These are phyloP conservation scores for Urochloa ruziziensis DNA, from an alignment of 176 grass and related monocot genomes.

Conservation along the genomic window DNA sequence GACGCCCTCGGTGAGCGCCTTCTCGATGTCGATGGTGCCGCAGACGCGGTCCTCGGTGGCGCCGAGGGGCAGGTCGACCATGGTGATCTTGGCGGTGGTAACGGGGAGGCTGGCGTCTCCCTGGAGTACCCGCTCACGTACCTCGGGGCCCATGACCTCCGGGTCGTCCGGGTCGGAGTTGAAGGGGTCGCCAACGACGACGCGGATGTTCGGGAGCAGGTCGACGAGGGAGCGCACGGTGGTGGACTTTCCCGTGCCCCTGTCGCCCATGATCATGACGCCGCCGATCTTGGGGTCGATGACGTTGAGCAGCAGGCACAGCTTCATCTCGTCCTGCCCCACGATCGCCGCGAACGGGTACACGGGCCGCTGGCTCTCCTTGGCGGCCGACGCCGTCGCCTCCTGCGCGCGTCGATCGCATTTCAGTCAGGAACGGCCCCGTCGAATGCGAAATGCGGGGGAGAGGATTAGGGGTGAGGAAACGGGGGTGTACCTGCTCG, in stretches of 20 bases:
- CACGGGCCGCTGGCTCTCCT: slow-evolving; percentile 83
- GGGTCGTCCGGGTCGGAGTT: slow-evolving; percentile 96
- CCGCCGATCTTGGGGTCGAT: slow-evolving; percentile 99
- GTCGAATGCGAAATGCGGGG: neutral
- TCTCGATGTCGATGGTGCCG: slow-evolving; percentile 99
- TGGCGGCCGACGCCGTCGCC: slow-evolving; percentile 29
- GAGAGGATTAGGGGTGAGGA: neutral
- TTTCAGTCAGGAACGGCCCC: neutral
- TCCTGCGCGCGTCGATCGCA: neutral
- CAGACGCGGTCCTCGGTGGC: slow-evolving; percentile 97
- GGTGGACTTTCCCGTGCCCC: slow-evolving; percentile 95
- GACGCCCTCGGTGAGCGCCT: slow-evolving; percentile 94
- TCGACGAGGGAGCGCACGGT: slow-evolving; percentile 92
- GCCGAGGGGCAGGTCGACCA: slow-evolving; percentile 96
- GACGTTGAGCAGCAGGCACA: slow-evolving; percentile 93
- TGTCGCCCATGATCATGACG: slow-evolving; percentile 99
- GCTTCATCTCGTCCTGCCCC: slow-evolving; percentile 99
- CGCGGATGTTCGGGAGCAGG: slow-evolving; percentile 82
- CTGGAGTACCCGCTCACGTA: slow-evolving; percentile 49
- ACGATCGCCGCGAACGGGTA: slow-evolving; percentile 96
- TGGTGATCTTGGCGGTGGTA: slow-evolving; percentile 70
- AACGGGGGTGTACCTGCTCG: slow-evolving; percentile 26
- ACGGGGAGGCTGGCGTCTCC: slow-evolving; percentile 51
- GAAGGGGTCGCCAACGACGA: slow-evolving; percentile 90
- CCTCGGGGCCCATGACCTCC: slow-evolving; percentile 80